A percentile compares a stretch with the other conserved stretches of the same genome.
Conservation (phyloP, 2,329 filamentous ascomycete species). For the Chalara sp. region DNA sequence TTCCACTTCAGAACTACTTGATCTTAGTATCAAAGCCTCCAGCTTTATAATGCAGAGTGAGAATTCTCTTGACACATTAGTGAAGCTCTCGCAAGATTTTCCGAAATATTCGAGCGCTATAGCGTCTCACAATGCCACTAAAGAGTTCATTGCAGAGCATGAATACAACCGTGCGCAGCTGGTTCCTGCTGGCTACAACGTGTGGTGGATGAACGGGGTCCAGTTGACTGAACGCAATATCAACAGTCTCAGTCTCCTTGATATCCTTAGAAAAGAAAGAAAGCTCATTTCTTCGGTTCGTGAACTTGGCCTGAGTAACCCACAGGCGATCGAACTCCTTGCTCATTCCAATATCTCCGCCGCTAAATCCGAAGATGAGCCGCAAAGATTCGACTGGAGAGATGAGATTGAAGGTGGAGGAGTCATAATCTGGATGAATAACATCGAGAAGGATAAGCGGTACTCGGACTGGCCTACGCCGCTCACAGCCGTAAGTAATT, state of each 20-base stretch:
- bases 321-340: slow-evolving; percentile 72
- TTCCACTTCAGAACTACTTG: slow-evolving; percentile 72
- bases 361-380: slow-evolving; percentile 55
- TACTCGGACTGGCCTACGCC: slow-evolving; percentile 67
- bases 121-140: slow-evolving; percentile 64
- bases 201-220: slow-evolving; percentile 90
- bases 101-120: slow-evolving; percentile 82
- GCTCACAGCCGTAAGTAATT: slow-evolving; percentile 52
- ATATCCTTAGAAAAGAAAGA: slow-evolving; percentile 74
- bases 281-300: slow-evolving; percentile 69
- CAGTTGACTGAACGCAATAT: slow-evolving; percentile 81
- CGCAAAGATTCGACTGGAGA: slow-evolving; percentile 81
- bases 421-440: slow-evolving; percentile 89
- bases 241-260: slow-evolving; percentile 77
- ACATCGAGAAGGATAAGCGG: slow-evolving; percentile 80
- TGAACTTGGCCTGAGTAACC: slow-evolving; percentile 66
- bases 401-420: slow-evolving; percentile 76
- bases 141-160: slow-evolving; percentile 66
- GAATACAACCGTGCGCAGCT: slow-evolving; percentile 58
- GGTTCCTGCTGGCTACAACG: slow-evolving; percentile 70
- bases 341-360: slow-evolving; percentile 67
- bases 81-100: slow-evolving; percentile 85
- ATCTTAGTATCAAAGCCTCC: slow-evolving; percentile 73
- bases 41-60: slow-evolving; percentile 82
- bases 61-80: slow-evolving; percentile 70